Evolutionary conservation across 306 rosid genomes (phyloP), one percentile per base, ranked within the genome.

Genomic region (Trichosanthes cucumerina): DNA sequence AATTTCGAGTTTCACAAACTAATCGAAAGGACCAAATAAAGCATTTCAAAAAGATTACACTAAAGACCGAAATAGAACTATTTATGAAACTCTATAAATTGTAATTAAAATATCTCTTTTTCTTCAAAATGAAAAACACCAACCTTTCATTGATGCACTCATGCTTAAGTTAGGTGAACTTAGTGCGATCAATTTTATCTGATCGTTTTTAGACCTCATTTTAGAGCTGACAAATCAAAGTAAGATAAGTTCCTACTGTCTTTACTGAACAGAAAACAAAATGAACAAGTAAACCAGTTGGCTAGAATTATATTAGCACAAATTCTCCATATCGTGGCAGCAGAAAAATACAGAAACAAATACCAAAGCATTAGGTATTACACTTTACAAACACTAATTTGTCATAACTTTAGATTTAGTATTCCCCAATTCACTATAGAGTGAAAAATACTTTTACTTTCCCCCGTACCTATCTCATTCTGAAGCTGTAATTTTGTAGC

Each of bases 301-400:
- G 86, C n/a, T 82, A 83, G 85, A 82, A 86, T 86, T 85, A 81
- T 80, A 87, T 84, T 83, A 84, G 80, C 56, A 84, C 86, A 88
- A 82, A 83, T 84, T 83, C 56, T 4, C 19, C 79, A 85, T 63
- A 88, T 81, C 81, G 80, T 75, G 79, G 77, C 83, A 66, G 64
- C 82, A 73, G 83, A 81, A 79, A 41, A 75, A 79, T 58, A 80
- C 78, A 77, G 88, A 83, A 83, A 84, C 87, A 85, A 77, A 78
- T 50, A 71, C 78, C 82, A 79, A 81, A 83, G 60, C 86, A 72
- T 74, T 50, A 50, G 60, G 78, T 31, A 49, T 49, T 76, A 76
- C 66, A 59, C 81, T 86, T 83, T 79, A 81, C 88, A 83, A 13
- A 80, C 58, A 81, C 82, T 80, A 58, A 33, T 75, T 53, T 57